Evolutionary conservation across 83 land plant genomes (phyloP).

Genomic region (Diphasiastrum complanatum): DNA sequence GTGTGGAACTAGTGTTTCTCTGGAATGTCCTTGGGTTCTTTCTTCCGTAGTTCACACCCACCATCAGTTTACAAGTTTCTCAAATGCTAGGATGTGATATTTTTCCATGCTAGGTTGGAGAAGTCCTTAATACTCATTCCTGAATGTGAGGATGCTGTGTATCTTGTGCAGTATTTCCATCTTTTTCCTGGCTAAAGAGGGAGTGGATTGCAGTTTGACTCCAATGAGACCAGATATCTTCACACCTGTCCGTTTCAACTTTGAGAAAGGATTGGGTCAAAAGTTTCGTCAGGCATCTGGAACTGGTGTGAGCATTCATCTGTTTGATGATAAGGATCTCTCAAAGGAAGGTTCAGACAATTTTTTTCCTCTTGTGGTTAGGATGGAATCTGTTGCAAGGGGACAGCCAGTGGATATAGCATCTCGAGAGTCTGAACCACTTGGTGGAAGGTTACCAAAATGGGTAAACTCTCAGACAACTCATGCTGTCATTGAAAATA

Average conservation of each 20-base stretch:
- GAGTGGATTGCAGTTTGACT: neutral
- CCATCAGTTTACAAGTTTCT: too few relatives aligned
- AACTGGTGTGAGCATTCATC: neutral
- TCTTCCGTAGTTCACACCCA: too few relatives aligned
- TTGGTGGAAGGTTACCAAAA: constrained; percentile 26
- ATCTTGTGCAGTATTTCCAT: neutral
- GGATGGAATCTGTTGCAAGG: neutral
- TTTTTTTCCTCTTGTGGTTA: constrained; percentile 3
- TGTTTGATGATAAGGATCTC: neutral
- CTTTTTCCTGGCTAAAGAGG: constrained; percentile 10
- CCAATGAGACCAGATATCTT: constrained; percentile 1
- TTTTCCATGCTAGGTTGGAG: too few relatives aligned
- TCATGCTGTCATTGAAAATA: constrained; percentile 49
- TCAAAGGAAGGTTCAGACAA: neutral
- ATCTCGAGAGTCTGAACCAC: neutral
- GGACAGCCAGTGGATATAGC: neutral
- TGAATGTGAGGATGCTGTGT: too few relatives aligned
- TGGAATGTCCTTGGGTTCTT: too few relatives aligned
- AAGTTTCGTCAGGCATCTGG: constrained; percentile 1
- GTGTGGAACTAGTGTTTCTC: too few relatives aligned
- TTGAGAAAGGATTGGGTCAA: constrained; percentile 9
- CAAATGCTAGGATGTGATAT: too few relatives aligned
- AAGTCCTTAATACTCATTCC: too few relatives aligned
- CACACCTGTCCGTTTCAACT: neutral
- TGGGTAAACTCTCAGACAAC: constrained; percentile 39